Evolutionary conservation across 495 filamentous ascomycete genomes (phyloP).

Genomic region (Xylaria intraflava): DNA sequence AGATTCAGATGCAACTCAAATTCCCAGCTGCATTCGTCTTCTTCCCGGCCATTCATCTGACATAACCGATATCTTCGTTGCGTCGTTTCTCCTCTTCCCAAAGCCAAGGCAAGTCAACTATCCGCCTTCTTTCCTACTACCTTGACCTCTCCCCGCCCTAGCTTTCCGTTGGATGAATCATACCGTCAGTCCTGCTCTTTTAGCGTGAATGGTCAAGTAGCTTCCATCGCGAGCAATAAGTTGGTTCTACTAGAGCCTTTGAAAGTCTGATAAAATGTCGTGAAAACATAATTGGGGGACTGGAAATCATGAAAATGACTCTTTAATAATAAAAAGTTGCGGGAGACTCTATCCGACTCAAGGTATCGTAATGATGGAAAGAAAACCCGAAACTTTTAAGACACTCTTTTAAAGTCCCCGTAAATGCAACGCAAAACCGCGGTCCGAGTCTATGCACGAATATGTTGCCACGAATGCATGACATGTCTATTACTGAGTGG

Average conservation of each 20-base stretch:
- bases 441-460: constrained; percentile 31
- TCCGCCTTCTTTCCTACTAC: neutral
- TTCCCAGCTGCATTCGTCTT: neutral
- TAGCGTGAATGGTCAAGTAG: neutral
- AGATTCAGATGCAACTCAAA: neutral
- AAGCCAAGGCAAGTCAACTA: neutral
- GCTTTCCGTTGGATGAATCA: neutral
- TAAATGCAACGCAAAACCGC: constrained; percentile 40
- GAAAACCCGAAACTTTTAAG: constrained; percentile 36
- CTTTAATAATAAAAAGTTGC: constrained; percentile 23
- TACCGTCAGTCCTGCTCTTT: neutral
- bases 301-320: constrained; percentile 15
- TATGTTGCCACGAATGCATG: constrained; percentile 29
- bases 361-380: constrained; percentile 38
- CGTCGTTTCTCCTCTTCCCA: neutral
- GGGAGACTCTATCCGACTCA: constrained; percentile 21
- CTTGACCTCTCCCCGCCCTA: neutral
- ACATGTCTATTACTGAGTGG: constrained; percentile 22
- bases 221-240: neutral
- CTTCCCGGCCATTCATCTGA: neutral
- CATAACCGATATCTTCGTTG: neutral
- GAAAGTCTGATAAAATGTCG: constrained; percentile 12
- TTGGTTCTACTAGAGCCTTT: neutral
- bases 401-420: constrained; percentile 38
- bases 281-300: constrained; percentile 19